Conservation (phyloP, 306 rosid genomes). For the Cucurbita pepo region DNA sequence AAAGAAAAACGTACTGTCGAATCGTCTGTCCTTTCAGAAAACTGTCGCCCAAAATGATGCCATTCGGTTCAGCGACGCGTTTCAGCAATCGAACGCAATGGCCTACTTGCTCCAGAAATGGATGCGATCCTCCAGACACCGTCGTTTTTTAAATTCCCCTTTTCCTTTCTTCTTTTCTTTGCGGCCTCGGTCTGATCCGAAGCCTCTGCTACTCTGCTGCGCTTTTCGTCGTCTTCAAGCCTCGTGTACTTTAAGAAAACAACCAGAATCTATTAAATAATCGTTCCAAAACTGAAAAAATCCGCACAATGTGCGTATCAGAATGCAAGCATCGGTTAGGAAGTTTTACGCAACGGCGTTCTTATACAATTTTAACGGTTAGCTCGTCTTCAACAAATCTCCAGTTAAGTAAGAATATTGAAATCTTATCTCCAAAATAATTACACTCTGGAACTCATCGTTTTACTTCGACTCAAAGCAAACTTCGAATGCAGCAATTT, state of each 20-base stretch:
- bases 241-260: neutral
- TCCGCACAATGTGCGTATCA: neutral
- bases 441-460: neutral
- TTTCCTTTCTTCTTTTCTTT: neutral
- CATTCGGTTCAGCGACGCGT: neutral
- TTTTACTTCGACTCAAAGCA: neutral
- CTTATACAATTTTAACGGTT: neutral
- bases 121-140: neutral
- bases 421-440: neutral
- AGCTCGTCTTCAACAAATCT: neutral
- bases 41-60: neutral
- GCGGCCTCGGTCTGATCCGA: slow-evolving; percentile 5
- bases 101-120: neutral
- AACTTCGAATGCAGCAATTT: slow-evolving; percentile 2
- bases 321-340: neutral
- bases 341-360: neutral
- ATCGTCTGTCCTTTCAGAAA: neutral
- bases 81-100: neutral
- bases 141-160: neutral
- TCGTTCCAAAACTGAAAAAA: slow-evolving; percentile 1
- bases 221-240: slow-evolving; percentile 7
- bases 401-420: neutral
- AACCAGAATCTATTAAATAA: neutral
- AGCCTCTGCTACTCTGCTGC: slow-evolving; percentile 6
- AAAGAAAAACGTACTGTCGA: neutral